These are phyloP conservation scores for Albifimbria verrucaria DNA, from an alignment of 2,329 filamentous ascomycete species.

Conservation along the genomic window DNA sequence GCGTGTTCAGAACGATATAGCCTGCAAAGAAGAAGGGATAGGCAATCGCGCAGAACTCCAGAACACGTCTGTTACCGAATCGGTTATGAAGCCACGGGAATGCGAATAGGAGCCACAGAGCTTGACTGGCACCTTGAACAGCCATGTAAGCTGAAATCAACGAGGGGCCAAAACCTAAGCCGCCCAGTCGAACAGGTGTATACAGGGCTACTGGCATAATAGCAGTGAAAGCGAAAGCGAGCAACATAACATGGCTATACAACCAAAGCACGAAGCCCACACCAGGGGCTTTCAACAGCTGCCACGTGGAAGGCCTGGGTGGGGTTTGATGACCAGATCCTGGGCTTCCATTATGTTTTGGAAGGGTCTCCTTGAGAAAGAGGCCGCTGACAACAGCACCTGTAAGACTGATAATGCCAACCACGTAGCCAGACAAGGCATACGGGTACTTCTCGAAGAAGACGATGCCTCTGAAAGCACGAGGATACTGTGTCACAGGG, in stretches of 20 bases:
- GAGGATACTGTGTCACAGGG: conserved; percentile 61
- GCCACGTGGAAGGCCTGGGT: conserved; percentile 23
- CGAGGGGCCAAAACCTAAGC: conserved; percentile 58
- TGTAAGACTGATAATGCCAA: conserved; percentile 52
- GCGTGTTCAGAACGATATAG: conserved; percentile 53
- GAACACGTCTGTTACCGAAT: conserved; percentile 62
- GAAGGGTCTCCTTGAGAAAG: conserved; percentile 64
- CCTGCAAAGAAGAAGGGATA: conserved; percentile 65
- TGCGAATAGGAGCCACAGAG: conserved; percentile 65
- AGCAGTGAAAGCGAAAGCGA: conserved; percentile 71
- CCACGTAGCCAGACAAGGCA: conserved; percentile 50
- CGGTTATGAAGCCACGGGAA: conserved; percentile 67
- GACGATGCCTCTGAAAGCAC: conserved; percentile 39
- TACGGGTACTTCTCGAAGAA: conserved; percentile 54
- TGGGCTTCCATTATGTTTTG: conserved; percentile 29
- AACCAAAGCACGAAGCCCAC: conserved; percentile 63
- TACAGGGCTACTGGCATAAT: conserved; percentile 67
- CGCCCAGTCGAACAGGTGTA: conserved; percentile 59
- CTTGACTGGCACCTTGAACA: conserved; percentile 62
- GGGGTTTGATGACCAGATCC: no score
- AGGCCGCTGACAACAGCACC: conserved; percentile 49
- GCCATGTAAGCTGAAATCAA: conserved; percentile 67
- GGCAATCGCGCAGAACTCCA: conserved; percentile 48
- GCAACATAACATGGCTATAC: conserved; percentile 63
- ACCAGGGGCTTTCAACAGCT: conserved; percentile 58